Base-by-base conservation (phyloP, 352 stramenopile genomes). In the Phytopythium boreale region DNA sequence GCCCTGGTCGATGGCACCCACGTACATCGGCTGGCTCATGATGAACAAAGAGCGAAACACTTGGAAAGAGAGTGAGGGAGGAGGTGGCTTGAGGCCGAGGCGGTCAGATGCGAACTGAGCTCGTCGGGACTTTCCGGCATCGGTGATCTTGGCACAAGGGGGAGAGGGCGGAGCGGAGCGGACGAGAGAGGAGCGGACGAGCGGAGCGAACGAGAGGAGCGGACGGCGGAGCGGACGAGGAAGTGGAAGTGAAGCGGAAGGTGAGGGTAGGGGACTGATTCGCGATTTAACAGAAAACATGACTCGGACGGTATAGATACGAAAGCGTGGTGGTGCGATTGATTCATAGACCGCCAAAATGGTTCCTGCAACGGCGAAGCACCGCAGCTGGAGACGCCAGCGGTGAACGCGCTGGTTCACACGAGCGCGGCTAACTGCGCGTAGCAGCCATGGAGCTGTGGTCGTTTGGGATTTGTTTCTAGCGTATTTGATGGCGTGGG, bases 1-100 rank as follows among this genome's bases (percentile, higher is more conserved):
- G 71, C 97, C 97, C 83, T 99, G 96, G 74, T 99, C 96, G 71
- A 99, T 98, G 62, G 95, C 77, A 62, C 91, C 95, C 44, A 93
- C 69, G 71, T 79, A 85, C 43, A 76, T 84, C 61, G 80, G 64
- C 26, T 76, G 61, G 66, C 62, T 75, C 70, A 81, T 87, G 51
- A 52, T 71, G 41, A 39, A 14, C 46, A 29, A 6, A 29, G 20
- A 29, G 46, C 19, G 46, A 24, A 59, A 64, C 20, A 44, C n/a
- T 43, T 41, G 52, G 47, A 62, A 59, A 7, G 55, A n/a, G 56
- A 41, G 37, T 36, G 26, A 39, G 46, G 41, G 26, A 37, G 19
- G 26, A 34, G 15, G n/a, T 22, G 39, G 34, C 62, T 70, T 78
- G 71, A 65, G 67, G 27, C 29, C 50, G 41, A 56, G 39, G 67